These are phyloP conservation scores for Lignosus rhinocerotis DNA, from an alignment of 1,284 basidiomycete species.

Conservation along the genomic window DNA sequence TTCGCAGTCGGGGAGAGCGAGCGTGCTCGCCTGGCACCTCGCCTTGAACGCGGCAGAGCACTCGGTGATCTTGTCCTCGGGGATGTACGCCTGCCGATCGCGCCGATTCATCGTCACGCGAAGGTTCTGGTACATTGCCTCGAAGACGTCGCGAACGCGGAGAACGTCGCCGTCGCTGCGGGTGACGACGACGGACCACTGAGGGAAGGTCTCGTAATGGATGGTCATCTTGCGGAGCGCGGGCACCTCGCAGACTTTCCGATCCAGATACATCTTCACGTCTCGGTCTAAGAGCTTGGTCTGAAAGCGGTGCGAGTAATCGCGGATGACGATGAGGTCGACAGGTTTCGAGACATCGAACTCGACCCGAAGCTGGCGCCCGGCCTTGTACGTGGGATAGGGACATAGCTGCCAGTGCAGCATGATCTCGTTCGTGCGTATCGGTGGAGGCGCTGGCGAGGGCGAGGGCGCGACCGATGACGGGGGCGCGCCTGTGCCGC, in stretches of 20 bases:
- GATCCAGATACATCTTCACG: conserved; percentile 33
- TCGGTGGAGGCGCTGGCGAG: conserved; percentile 15
- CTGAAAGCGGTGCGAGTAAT: conserved; percentile 13
- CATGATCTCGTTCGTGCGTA: neutral
- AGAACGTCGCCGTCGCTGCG: conserved; percentile 41
- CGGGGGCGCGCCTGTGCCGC: conserved; percentile 22
- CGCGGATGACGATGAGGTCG: conserved; percentile 25
- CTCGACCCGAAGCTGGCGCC: conserved; percentile 12
- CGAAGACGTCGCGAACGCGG: conserved; percentile 52
- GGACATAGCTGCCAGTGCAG: conserved; percentile 47
- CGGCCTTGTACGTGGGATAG: conserved; percentile 30
- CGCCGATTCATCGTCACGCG: conserved; percentile 43
- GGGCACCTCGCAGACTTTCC: conserved; percentile 33
- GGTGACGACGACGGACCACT: conserved; percentile 48
- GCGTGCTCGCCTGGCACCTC: conserved; percentile 41
- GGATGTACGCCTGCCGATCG: conserved; percentile 36
- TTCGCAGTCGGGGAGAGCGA: conserved; percentile 25
- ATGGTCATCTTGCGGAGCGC: conserved; percentile 40
- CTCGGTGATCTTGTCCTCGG: conserved; percentile 30
- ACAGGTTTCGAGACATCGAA: conserved; percentile 33
- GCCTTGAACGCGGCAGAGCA: conserved; percentile 43
- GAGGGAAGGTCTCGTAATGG: conserved; percentile 30
- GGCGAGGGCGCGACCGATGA: conserved; percentile 12
- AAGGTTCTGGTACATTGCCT: conserved; percentile 51
- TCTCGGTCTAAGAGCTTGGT: conserved; percentile 6